Conservation (phyloP, 305 asterid species). For the Rubia balearica region DNA sequence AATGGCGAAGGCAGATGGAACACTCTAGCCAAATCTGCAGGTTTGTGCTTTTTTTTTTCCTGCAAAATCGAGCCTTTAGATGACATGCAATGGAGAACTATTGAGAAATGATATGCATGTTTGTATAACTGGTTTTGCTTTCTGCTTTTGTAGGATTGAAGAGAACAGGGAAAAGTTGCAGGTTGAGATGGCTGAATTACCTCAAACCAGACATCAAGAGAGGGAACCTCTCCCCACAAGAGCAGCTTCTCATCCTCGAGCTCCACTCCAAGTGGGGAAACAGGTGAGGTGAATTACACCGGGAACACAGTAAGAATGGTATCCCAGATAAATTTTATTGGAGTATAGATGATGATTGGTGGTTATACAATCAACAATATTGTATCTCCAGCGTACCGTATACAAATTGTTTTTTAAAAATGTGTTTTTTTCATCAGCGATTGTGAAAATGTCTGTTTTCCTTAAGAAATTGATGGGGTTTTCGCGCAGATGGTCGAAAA, state of each 20-base stretch:
- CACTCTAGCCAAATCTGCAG: conserved; percentile 66
- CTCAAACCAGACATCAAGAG: too few species aligned
- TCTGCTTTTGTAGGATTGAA: too few species aligned
- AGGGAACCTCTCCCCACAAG: conserved; percentile 47
- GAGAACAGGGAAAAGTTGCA: too few species aligned
- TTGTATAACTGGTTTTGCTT: background rate
- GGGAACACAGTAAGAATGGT: too few species aligned
- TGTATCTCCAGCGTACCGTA: too few species aligned
- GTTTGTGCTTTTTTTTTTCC: conserved; percentile 11
- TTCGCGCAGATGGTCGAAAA: conserved; percentile 71
- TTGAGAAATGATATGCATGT: background rate
- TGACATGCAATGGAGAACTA: background rate
- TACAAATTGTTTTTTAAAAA: background rate
- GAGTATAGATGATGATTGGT: too few species aligned
- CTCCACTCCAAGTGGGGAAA: conserved; percentile 94
- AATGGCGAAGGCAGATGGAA: conserved; percentile 92
- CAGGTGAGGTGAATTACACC: conserved; percentile 35
- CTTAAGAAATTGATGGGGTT: background rate
- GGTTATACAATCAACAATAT: too few species aligned
- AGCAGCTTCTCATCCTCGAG: conserved; percentile 78
- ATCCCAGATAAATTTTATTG: too few species aligned
- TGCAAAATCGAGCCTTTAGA: background rate
- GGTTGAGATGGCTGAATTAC: too few species aligned
- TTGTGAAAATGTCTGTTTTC: too few species aligned
- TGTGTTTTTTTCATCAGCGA: background rate